Conservation (phyloP, 1,284 basidiomycete species). For the Tausonia pullulans region DNA sequence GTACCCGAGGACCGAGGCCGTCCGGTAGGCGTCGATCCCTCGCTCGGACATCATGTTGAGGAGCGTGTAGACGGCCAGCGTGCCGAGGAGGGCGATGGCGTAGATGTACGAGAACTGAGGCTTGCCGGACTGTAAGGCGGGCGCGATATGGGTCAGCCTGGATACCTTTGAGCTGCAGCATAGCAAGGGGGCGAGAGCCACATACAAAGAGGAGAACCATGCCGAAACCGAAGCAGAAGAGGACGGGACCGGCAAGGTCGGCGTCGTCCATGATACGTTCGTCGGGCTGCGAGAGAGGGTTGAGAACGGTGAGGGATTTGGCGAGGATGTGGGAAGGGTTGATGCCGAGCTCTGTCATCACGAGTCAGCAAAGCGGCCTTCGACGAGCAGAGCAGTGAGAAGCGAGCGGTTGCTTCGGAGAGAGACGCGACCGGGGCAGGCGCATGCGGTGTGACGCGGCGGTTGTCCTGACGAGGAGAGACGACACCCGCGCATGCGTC, state of each 20-base stretch:
- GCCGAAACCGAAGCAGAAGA: constrained; percentile 87
- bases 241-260: constrained; percentile 88
- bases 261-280: constrained; percentile 99
- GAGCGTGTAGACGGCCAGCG: constrained; percentile 85
- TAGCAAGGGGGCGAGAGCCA: constrained; percentile 21
- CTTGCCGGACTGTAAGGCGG: constrained; percentile 68
- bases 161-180: not conserved
- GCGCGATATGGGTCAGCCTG: not conserved
- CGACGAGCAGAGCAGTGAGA: not conserved
- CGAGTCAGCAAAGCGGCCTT: too few species aligned
- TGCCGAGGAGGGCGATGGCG: constrained; percentile 89
- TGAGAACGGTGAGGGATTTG: constrained; percentile 91
- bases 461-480: too few species aligned
- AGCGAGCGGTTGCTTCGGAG: too few species aligned
- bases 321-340: constrained; percentile 91
- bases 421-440: not conserved
- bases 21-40: constrained; percentile 92
- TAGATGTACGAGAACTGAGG: constrained; percentile 99
- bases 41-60: constrained; percentile 95
- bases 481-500: too few species aligned
- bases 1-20: constrained; percentile 91
- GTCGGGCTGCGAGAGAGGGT: constrained; percentile 76
- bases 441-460: too few species aligned
- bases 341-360: constrained; percentile 74
- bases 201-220: constrained; percentile 78